phyloP scores from a whole-genome alignment of 139 green algal genomes.

The Chlorella sp. region DNA sequence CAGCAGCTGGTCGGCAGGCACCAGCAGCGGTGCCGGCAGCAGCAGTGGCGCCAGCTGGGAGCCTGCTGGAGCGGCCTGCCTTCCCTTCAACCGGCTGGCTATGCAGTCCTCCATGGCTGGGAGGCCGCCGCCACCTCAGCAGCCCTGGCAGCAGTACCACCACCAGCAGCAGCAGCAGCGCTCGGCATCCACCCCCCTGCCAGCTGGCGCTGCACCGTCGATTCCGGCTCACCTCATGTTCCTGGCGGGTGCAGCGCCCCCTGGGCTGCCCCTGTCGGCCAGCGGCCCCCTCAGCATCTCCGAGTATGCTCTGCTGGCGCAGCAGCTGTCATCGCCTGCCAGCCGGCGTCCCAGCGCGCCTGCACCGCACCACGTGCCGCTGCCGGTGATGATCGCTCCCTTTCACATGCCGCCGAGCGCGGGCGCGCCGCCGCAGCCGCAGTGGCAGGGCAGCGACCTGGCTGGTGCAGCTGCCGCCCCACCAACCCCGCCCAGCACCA shows the following conservation, averaged over 20 bases:
- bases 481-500: neutral
- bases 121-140: neutral
- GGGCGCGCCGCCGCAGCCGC: too few species aligned
- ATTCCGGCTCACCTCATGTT: neutral
- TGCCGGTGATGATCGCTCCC: neutral
- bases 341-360: neutral
- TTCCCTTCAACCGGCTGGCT: neutral
- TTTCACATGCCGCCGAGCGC: neutral
- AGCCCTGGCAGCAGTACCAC: neutral
- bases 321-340: constrained; percentile 5
- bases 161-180: neutral
- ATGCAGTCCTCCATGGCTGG: neutral
- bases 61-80: neutral
- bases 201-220: neutral
- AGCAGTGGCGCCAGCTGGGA: neutral
- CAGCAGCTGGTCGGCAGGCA: neutral
- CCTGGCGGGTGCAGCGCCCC: neutral
- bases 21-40: neutral
- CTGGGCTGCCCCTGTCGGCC: neutral
- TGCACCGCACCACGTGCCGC: neutral
- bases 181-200: neutral
- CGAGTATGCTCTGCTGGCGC: neutral
- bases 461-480: neutral
- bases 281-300: neutral
- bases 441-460: neutral